phyloP scores from a whole-genome alignment of 441 rosid genomes.

The Viola pubescens region DNA sequence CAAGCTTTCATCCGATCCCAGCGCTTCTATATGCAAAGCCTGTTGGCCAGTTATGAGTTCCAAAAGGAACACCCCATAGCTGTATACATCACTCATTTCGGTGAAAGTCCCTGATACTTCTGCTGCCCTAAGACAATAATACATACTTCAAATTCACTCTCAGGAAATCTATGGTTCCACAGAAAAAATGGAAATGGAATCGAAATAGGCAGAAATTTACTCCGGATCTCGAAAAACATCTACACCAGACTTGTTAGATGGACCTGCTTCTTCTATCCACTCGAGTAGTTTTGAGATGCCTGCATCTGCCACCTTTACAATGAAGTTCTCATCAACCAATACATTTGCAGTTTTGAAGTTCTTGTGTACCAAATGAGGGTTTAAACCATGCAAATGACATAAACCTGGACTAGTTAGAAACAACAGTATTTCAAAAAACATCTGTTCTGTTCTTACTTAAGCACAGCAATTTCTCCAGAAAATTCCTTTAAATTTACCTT shows the following conservation, averaged over 20 bases:
- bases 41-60: slow-evolving; percentile 52
- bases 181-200: slow-evolving; percentile 2
- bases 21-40: slow-evolving; percentile 21
- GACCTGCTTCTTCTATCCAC: slow-evolving; percentile 44
- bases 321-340: slow-evolving; percentile 55
- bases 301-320: slow-evolving; percentile 51
- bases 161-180: slow-evolving; percentile 4
- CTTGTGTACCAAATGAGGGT: slow-evolving; percentile 52
- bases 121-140: slow-evolving; percentile 29
- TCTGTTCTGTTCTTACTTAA: background rate
- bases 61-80: slow-evolving; percentile 62
- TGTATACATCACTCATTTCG: slow-evolving; percentile 45
- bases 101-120: slow-evolving; percentile 28
- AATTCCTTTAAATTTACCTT: slow-evolving; percentile 35
- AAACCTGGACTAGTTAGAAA: slow-evolving; percentile 41
- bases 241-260: slow-evolving; percentile 32
- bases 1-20: slow-evolving; percentile 35
- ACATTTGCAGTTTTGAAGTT: slow-evolving; percentile 61
- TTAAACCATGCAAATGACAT: slow-evolving; percentile 44
- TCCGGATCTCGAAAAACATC: slow-evolving; percentile 45
- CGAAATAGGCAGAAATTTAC: slow-evolving; percentile 30
- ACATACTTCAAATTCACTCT: slow-evolving; percentile 2
- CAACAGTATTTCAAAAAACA: slow-evolving; percentile 1
- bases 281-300: slow-evolving; percentile 40
- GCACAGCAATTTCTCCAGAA: slow-evolving; percentile 2